Base-by-base conservation (phyloP, 805 yeast genomes). In the Wickerhamiella shivajii region DNA sequence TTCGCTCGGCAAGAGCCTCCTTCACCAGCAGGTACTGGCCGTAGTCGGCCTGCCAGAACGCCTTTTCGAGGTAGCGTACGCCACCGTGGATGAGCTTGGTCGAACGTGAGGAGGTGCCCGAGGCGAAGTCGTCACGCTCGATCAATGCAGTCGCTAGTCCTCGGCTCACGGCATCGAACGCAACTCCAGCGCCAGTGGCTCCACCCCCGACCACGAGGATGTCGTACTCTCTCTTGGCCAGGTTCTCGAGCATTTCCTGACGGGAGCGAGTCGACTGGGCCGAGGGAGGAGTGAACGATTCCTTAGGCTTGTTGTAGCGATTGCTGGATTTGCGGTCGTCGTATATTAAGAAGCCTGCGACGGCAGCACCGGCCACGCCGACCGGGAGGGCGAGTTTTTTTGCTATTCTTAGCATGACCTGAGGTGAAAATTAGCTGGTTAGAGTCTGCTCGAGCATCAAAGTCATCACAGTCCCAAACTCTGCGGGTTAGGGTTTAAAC, bases 61-160 rank as follows among this genome's bases (percentile, higher is more conserved):
- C 96, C 63, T 85, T 85, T 56, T 85, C 97, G 50, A 85, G 67
- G 57, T 85, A 85, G 50, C 97, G 67, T 27, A 85, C 95, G 55
- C 97, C 97, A 44, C 97, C 97, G 53, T 85, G 97, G 27, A 93
- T 94, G 74, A 85, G 79, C 61, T 85, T 85, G 31, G 97, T 85
- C 11, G 93, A 79, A 50, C 84, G 79, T 22, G 95, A 83, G 6
- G 93, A 78, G 11, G 96, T 87, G 26, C 94, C 95, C 7, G 83
- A 67, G 6, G 94, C 93, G 52, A 78, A 85, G 61, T 85, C 97
- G 43, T 71, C 73, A 52, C 77, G 77, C 57, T 85, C 97, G 39
- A 85, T 67, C 38, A 85, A 56, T 33, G 92, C 79, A 27, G 83
- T 94, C 50, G 81, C 79, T 45, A 84, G 69, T 30, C 96, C 96